Conservation (phyloP, 2,329 filamentous ascomycete genomes). For the Xylariaceae sp. region DNA sequence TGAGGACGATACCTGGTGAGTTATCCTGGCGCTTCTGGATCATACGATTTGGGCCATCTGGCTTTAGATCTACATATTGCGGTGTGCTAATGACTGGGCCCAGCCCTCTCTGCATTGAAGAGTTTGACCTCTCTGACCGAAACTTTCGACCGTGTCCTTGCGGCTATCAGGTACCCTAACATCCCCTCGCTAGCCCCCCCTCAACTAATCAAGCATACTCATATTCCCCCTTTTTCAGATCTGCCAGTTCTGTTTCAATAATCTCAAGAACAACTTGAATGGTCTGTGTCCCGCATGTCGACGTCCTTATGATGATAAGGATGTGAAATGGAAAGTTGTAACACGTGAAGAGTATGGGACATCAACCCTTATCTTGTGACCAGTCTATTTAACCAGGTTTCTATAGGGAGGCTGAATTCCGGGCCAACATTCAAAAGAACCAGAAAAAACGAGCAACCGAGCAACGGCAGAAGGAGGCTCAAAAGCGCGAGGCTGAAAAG, state of each 20-base stretch:
- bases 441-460: conserved; percentile 85
- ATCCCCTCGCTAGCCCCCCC: background rate
- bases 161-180: conserved; percentile 77
- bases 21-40: conserved; percentile 11
- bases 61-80: conserved; percentile 4
- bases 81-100: conserved; percentile 21
- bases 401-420: conserved; percentile 64
- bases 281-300: conserved; percentile 96
- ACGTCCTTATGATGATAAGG: conserved; percentile 91
- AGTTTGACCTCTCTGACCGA: conserved; percentile 95
- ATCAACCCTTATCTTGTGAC: background rate
- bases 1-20: conserved; percentile 65
- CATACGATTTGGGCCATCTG: conserved; percentile 8
- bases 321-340: conserved; percentile 93
- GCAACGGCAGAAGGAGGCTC: conserved; percentile 85
- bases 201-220: conserved; percentile 16
- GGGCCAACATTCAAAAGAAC: conserved; percentile 76
- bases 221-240: conserved; percentile 52
- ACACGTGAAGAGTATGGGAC: conserved; percentile 82
- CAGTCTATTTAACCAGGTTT: conserved; percentile 24
- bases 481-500: conserved; percentile 93
- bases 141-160: conserved; percentile 97
- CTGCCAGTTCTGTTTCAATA: conserved; percentile 99
- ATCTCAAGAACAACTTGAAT: conserved; percentile 97
- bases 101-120: conserved; percentile 96